Percentiles rank a stretch among this genome's conserved stretches.
These are phyloP conservation scores for Bodo saltans DNA, from an alignment of 78 protist genomes.

Conservation along the genomic window DNA sequence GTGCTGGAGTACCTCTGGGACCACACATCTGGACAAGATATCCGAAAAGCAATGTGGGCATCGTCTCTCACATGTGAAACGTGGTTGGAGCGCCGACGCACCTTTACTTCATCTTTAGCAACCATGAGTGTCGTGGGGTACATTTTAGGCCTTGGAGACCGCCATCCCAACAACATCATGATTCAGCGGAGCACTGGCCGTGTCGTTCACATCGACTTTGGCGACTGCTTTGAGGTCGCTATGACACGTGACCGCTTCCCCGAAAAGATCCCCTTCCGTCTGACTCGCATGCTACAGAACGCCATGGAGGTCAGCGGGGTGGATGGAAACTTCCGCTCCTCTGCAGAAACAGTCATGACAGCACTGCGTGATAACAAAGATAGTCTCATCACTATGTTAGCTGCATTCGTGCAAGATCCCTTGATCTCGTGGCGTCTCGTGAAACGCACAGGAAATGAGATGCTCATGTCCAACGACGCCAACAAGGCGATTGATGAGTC, in stretches of 20 bases:
- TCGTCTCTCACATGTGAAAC: constrained; percentile 67
- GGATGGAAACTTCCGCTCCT: constrained; percentile 92
- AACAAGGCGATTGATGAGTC: too few species aligned
- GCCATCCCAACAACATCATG: constrained; percentile 95
- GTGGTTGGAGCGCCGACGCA: constrained; percentile 75
- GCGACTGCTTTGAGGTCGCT: constrained; percentile 93
- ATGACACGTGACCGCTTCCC: constrained; percentile 93
- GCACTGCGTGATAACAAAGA: constrained; percentile 90
- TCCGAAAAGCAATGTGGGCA: constrained; percentile 89
- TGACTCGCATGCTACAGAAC: constrained; percentile 94
- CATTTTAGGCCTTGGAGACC: constrained; percentile 92
- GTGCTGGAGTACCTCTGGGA: constrained; percentile 85
- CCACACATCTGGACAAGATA: constrained; percentile 86
- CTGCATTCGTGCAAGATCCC: constrained; percentile 99
- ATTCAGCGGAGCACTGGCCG: constrained; percentile 78
- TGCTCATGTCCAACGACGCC: too few species aligned
- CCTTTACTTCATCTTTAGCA: constrained; percentile 76
- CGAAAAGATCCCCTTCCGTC: constrained; percentile 97
- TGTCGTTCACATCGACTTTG: constrained; percentile 95
- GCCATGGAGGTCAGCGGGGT: constrained; percentile 98
- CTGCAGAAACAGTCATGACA: constrained; percentile 90
- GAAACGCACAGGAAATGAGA: too few species aligned
- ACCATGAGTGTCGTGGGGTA: constrained; percentile 89
- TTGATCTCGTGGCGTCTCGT: constrained; percentile 95
- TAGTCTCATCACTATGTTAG: constrained; percentile 96